Base-by-base conservation (phyloP, 2,329 filamentous ascomycete genomes). In the Neonectria punicea region DNA sequence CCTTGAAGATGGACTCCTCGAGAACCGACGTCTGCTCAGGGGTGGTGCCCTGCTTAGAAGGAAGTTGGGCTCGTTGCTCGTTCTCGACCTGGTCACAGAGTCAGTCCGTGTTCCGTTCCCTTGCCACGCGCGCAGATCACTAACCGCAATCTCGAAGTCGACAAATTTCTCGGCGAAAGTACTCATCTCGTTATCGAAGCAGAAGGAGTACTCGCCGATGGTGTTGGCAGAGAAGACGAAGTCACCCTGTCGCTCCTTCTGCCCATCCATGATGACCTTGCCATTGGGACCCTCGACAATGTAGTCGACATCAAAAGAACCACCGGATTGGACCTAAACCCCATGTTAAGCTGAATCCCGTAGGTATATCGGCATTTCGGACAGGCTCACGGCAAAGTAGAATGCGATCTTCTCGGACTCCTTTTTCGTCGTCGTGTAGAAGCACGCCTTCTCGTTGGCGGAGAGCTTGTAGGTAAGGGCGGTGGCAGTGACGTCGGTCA, bases 121-220 rank as follows among this genome's bases (percentile, higher is more conserved):
- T 46, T 18, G 43, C 22, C 10, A 22, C 53, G 32, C 28, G 18
- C 34, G 16, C 51, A 30, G 22, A 13, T 41, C 44, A 46, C 65
- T n/a, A 50, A 75, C 95, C 67, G 94, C 88, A 77, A 99, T 97
- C 83, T 99, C 96, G 77, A 99, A 98, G 80, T 99, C 96, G 69
- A 99, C 94, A 79, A 93, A 90, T 84, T 99, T 99, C 83, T 99
- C 96, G 57, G 94, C 91, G 78, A 97, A 98, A 0, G 95, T 98
- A 77, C 93, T 97, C 92, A 99, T 97, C 78, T 96, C 92, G 77
- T 99, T 99, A 82, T 94, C 92, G 85, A 99, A 99, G 87, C 96
- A 99, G 84, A 99, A 98, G 58, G 90, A 89, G 83, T 98, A 98
- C 76, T 98, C 95, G 70, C 96, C 96, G 7, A 87, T 77, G 57